Base-by-base conservation (phyloP, 352 stramenopile species). In the Phytopythium boreale region DNA sequence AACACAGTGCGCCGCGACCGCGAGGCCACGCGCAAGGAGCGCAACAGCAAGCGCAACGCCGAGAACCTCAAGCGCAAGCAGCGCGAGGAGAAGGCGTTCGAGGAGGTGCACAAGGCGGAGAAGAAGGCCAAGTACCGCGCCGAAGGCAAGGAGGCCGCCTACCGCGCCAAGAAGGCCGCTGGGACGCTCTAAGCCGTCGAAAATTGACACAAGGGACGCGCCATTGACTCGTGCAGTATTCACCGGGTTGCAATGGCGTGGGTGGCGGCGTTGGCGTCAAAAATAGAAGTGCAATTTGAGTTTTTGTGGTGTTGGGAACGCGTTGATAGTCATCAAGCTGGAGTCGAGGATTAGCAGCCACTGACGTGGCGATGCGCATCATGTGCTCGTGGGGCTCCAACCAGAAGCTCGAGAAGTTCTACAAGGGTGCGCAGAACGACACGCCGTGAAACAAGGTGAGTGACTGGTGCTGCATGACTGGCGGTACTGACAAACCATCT, bases 1-100 rank as follows among this genome's bases (percentile, higher is more conserved):
- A 97, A 98, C 68, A 99, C 97, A 6, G 97, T 99, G 62, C 86
- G 95, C 60, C 98, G 98, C 57, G 97, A 99, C 69, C 98, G 98
- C 62, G 80, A 95, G 49, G 81, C 89, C 53, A 99, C 97, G 36
- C 84, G 94, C 2, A 98, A 98, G 71, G 76, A 89, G n/a, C 95
- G 92, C 70, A 95, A 98, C 66, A 87, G 75, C 17, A 74, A 92
- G 67, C 79, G 92, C 3, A 95, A 91, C 36, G 69, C 84, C 14
- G 90, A 93, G 31, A 89, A 97, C 56, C 68, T 86, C 15, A 99
- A 99, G 84, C 88, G 97, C 68, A 94, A 97, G 65, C 79, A 88
- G 58, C 92, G 92, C 34, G 95, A 97, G 63, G 92, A 98, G 43
- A 93, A 91, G 61, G 76, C 91, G 59, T 96, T 98, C 58, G 90